Percentiles rank a stretch among this genome's conserved stretches.
Evolutionary conservation across 768 basidiomycete genomes (phyloP).

Genomic region (Jaapia argillacea): DNA sequence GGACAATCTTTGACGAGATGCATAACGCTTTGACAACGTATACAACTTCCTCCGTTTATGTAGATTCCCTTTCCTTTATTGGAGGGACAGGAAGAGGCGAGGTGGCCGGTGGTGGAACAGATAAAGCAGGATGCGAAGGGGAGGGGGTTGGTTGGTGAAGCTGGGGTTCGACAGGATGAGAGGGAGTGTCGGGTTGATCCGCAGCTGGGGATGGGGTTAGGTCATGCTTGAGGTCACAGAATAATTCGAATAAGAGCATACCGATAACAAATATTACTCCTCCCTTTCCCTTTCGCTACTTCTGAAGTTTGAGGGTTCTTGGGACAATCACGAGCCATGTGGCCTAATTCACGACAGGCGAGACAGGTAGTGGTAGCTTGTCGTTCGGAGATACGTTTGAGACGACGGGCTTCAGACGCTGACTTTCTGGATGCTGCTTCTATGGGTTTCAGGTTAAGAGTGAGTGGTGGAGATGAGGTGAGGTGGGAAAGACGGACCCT

Average conservation of each 20-base stretch:
- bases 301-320: slow-evolving; percentile 20
- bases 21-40: slow-evolving; percentile 74
- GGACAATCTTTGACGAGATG: slow-evolving; percentile 84
- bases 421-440: slow-evolving; percentile 18
- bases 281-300: slow-evolving; percentile 15
- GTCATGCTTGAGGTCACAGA: not conserved
- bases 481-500: slow-evolving; percentile 12
- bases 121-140: slow-evolving; percentile 93
- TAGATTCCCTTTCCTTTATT: slow-evolving; percentile 80
- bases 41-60: slow-evolving; percentile 86
- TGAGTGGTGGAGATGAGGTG: slow-evolving; percentile 10
- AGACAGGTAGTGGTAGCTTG: slow-evolving; percentile 63
- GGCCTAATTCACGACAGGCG: slow-evolving; percentile 77
- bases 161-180: slow-evolving; percentile 62
- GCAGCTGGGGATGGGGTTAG: slow-evolving; percentile 39
- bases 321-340: slow-evolving; percentile 77
- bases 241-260: slow-evolving; percentile 27
- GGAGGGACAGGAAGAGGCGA: slow-evolving; percentile 74
- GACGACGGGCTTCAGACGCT: slow-evolving; percentile 48
- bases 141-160: slow-evolving; percentile 52
- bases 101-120: slow-evolving; percentile 75
- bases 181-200: slow-evolving; percentile 73
- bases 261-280: slow-evolving; percentile 56
- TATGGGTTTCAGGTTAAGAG: slow-evolving; percentile 1
- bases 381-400: slow-evolving; percentile 52